Conservation (phyloP, 2,329 filamentous ascomycete genomes). For the Claviceps humidiphila region DNA sequence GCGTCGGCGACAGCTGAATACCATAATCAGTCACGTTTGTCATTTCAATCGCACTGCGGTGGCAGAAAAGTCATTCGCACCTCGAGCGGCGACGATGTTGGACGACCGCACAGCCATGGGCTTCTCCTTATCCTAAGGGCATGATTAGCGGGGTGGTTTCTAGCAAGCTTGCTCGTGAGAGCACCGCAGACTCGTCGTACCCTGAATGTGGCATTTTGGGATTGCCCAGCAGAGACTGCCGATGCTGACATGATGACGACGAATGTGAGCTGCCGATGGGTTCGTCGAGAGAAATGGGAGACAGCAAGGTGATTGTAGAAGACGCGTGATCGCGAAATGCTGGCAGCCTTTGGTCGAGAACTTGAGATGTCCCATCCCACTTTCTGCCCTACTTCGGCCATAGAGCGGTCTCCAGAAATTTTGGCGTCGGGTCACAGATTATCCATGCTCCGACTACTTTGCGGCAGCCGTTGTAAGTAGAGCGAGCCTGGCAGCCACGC, state of each 20-base stretch:
- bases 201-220: slow-evolving; percentile 43
- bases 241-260: slow-evolving; percentile 31
- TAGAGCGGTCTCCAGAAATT: slow-evolving; percentile 23
- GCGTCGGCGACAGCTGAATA: slow-evolving; percentile 81
- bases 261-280: slow-evolving; percentile 20
- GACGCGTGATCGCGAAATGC: slow-evolving; percentile 10
- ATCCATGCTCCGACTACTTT: slow-evolving; percentile 21
- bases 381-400: slow-evolving; percentile 24
- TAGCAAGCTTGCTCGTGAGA: slow-evolving; percentile 12
- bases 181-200: slow-evolving; percentile 26
- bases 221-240: slow-evolving; percentile 23
- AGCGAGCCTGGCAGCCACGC: neutral
- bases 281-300: slow-evolving; percentile 17
- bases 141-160: slow-evolving; percentile 24
- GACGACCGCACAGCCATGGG: slow-evolving; percentile 89
- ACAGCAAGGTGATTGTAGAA: slow-evolving; percentile 18
- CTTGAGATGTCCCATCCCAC: slow-evolving; percentile 30
- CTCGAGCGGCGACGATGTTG: slow-evolving; percentile 95
- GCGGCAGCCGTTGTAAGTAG: slow-evolving; percentile 2
- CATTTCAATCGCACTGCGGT: neutral
- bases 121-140: slow-evolving; percentile 77
- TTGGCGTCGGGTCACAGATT: slow-evolving; percentile 27
- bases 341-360: slow-evolving; percentile 18
- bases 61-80: slow-evolving; percentile 32
- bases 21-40: slow-evolving; percentile 1